Base-by-base conservation (phyloP, 257 asterid species). In the Solanum paucissectum region DNA sequence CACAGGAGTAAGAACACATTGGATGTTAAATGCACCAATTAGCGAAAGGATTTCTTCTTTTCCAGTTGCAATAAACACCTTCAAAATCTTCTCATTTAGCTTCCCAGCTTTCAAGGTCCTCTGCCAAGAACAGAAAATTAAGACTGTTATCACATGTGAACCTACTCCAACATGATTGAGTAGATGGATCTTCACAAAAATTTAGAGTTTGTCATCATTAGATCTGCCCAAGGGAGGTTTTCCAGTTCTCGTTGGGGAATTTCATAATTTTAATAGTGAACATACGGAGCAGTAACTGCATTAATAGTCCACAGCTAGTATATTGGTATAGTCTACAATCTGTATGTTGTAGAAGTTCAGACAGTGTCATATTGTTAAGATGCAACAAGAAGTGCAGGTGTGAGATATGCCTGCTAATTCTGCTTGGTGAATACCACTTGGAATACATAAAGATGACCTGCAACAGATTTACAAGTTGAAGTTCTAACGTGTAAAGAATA, bases 21-120 rank as follows among this genome's bases (percentile, higher is more conserved):
- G 93, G 91, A 96, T 96, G 88, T 97, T 93, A 85, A 97, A 93
- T 55, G 98, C 92, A 36, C 89, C 90, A 66, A 96, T 92, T 79
- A 91, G 86, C 72, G 96, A 90, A 90, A 94, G 92, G 87, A 97
- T 87, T 93, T 96, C 99, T 90, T 96, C 98, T 89, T 94, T 95
- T 82, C 97, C 99, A 79, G 98, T 93, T 83, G 98, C 95, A 87
- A 93, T 81, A 89, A 96, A 97, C 89, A 97, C 89, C 92, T 93
- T 96, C 95, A 97, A 87, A 88, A 96, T 92, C 94, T 87, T 94
- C 92, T 97, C 99, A 83, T 93, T 97, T 90, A 97, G 93, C 91
- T 97, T 97, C 86, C 99, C 99, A 89, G 99, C 98, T 89, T 91
- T 91, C 88, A 97, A 88, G 58, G 96, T 96, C 92, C 95, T 94